Evolutionary conservation across 495 filamentous ascomycete species (phyloP).

Genomic region (Penicillium salamii): DNA sequence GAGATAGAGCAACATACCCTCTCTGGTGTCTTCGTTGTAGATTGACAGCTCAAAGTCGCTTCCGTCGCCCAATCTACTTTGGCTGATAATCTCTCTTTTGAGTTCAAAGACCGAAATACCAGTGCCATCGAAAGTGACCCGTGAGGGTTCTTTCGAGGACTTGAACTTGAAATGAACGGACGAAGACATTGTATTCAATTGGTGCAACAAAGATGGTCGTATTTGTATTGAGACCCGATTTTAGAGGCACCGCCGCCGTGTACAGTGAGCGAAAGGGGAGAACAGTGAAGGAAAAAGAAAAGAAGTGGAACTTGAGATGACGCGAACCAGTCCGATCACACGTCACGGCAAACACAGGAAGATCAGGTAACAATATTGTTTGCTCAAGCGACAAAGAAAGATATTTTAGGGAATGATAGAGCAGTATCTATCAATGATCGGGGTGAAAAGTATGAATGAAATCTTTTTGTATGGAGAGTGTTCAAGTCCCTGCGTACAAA

Average conservation of each 20-base stretch:
- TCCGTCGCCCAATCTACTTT: conserved; percentile 92
- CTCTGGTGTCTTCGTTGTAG: conserved; percentile 83
- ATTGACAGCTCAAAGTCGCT: conserved; percentile 96
- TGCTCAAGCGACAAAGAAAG: conserved; percentile 4
- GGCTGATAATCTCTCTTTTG: conserved; percentile 95
- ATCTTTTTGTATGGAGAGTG: conserved; percentile 28
- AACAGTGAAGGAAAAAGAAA: conserved; percentile 16
- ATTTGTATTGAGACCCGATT: conserved; percentile 31
- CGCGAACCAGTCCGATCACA: conserved; percentile 12
- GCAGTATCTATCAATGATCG: conserved; percentile 29
- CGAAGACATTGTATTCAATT: conserved; percentile 78
- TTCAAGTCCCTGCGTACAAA: conserved; percentile 40
- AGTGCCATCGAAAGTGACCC: conserved; percentile 96
- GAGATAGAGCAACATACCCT: conserved; percentile 57
- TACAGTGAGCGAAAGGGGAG: conserved; percentile 26
- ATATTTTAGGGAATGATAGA: conserved; percentile 23
- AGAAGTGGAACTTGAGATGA: conserved; percentile 12
- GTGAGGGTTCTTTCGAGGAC: conserved; percentile 91
- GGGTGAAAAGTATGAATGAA: conserved; percentile 25
- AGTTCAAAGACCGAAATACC: conserved; percentile 98
- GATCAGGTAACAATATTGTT: neutral
- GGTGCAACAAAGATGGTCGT: conserved; percentile 29
- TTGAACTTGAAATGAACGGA: conserved; percentile 99
- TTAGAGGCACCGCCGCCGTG: conserved; percentile 28
- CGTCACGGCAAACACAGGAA: conserved; percentile 13